A percentile compares a stretch with the other conserved stretches of the same genome.
phyloP scores from a whole-genome alignment of 1,139 yeast genomes.

The Kurtzmaniella quercitrusa region DNA sequence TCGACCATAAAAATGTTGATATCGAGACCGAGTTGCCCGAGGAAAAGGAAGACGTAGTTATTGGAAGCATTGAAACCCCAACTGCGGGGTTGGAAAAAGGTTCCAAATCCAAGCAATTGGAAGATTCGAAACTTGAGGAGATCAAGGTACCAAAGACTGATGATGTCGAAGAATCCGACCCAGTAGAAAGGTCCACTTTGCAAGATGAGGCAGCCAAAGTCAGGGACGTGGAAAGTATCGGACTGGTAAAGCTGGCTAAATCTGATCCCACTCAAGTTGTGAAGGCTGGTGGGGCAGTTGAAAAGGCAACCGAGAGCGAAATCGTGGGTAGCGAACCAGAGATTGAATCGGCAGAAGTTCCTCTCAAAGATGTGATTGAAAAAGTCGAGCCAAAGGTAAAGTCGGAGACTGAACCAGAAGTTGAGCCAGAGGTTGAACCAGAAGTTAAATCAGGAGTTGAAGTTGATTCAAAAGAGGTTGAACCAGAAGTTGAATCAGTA shows the following conservation, averaged over 20 bases:
- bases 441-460: background rate
- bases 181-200: background rate
- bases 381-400: no score
- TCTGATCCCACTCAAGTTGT: background rate
- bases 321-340: no score
- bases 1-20: background rate
- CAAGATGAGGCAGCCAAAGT: background rate
- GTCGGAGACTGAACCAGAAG: background rate
- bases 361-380: no score
- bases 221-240: background rate
- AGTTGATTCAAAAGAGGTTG: slow-evolving; percentile 3
- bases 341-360: no score
- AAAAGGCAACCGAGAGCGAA: no score
- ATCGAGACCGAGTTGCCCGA: background rate
- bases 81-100: no score
- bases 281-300: background rate
- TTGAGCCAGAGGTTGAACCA: background rate
- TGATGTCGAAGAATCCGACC: background rate
- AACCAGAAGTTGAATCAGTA: background rate
- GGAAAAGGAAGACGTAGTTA: background rate
- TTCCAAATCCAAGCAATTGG: background rate
- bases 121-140: background rate
- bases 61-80: background rate
- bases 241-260: background rate
- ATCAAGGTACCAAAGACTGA: background rate